phyloP scores from a whole-genome alignment of 805 yeast species.

The Spathaspora girioi region DNA sequence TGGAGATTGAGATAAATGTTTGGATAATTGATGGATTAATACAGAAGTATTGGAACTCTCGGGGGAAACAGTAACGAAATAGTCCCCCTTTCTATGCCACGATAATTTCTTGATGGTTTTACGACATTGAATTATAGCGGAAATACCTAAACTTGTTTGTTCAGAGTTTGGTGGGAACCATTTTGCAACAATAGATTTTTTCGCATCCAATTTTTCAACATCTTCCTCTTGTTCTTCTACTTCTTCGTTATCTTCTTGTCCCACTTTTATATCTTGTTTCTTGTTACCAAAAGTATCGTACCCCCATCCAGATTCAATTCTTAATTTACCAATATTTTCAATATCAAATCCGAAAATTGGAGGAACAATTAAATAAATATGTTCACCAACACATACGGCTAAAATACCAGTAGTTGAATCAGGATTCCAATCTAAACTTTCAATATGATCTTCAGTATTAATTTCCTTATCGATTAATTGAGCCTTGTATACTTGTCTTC shows the following conservation, averaged over 20 bases:
- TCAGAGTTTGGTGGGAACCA: slow-evolving; percentile 79
- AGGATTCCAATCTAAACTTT: slow-evolving; percentile 88
- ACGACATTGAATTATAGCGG: slow-evolving; percentile 64
- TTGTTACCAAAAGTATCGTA: slow-evolving; percentile 61
- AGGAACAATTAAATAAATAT: slow-evolving; percentile 75
- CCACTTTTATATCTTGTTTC: slow-evolving; percentile 35
- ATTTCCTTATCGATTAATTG: slow-evolving; percentile 49
- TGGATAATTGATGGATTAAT: slow-evolving; percentile 89
- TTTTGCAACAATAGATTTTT: slow-evolving; percentile 56
- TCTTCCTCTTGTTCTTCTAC: slow-evolving; percentile 31
- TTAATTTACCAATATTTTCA: slow-evolving; percentile 75
- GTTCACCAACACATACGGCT: slow-evolving; percentile 82
- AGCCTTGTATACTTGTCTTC: slow-evolving; percentile 83
- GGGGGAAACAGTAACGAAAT: slow-evolving; percentile 95
- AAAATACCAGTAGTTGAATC: slow-evolving; percentile 67
- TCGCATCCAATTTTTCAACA: slow-evolving; percentile 7
- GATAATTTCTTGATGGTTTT: slow-evolving; percentile 73
- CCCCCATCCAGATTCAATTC: slow-evolving; percentile 90
- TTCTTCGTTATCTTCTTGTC: slow-evolving; percentile 34
- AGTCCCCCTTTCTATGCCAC: slow-evolving; percentile 98
- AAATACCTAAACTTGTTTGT: slow-evolving; percentile 61
- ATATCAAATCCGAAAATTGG: slow-evolving; percentile 86
- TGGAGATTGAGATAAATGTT: slow-evolving; percentile 93
- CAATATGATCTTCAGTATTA: slow-evolving; percentile 70
- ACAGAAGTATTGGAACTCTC: slow-evolving; percentile 86